These are phyloP conservation scores for Thielaviopsis populi DNA, from an alignment of 2,329 filamentous ascomycete species.

Conservation along the genomic window DNA sequence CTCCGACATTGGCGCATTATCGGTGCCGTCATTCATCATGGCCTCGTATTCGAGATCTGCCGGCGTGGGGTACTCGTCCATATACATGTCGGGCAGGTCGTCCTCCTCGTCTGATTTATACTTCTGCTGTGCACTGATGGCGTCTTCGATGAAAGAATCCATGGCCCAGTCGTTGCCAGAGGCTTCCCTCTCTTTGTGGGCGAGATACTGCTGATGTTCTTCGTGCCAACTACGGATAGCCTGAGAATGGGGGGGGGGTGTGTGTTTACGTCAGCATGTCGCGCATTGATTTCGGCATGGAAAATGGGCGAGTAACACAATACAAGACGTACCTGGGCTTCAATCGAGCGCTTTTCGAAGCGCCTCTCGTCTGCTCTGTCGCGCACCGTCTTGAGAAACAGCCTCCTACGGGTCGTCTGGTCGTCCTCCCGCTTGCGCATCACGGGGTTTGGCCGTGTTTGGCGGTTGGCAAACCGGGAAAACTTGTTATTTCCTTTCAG, in stretches of 20 bases:
- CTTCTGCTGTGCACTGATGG: slow-evolving; percentile 7
- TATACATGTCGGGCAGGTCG: slow-evolving; percentile 9
- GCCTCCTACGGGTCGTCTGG: slow-evolving; percentile 47
- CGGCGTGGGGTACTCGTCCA: slow-evolving; percentile 12
- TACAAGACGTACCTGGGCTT: slow-evolving; percentile 38
- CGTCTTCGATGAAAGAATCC: slow-evolving; percentile 15
- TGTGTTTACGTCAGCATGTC: background rate
- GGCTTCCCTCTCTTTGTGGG: slow-evolving; percentile 16
- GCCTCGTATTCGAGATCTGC: slow-evolving; percentile 11
- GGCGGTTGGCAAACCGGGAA: slow-evolving; percentile 39
- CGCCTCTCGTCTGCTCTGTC: slow-evolving; percentile 43
- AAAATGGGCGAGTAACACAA: background rate
- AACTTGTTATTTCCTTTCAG: slow-evolving; percentile 6
- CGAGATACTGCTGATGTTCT: slow-evolving; percentile 17
- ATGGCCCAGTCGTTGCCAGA: slow-evolving; percentile 7
- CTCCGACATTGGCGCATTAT: slow-evolving; percentile 13
- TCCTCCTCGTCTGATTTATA: slow-evolving; percentile 1
- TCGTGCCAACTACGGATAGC: slow-evolving; percentile 16
- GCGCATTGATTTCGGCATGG: no score
- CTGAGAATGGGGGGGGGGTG: background rate
- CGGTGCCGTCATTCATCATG: slow-evolving; percentile 1
- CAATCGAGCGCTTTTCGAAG: slow-evolving; percentile 47
- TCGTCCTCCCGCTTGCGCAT: slow-evolving; percentile 45
- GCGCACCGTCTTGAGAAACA: slow-evolving; percentile 55
- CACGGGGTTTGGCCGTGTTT: slow-evolving; percentile 47